phyloP scores from a whole-genome alignment of 176 grass and related monocot genomes.

The Aegilops longissima region DNA sequence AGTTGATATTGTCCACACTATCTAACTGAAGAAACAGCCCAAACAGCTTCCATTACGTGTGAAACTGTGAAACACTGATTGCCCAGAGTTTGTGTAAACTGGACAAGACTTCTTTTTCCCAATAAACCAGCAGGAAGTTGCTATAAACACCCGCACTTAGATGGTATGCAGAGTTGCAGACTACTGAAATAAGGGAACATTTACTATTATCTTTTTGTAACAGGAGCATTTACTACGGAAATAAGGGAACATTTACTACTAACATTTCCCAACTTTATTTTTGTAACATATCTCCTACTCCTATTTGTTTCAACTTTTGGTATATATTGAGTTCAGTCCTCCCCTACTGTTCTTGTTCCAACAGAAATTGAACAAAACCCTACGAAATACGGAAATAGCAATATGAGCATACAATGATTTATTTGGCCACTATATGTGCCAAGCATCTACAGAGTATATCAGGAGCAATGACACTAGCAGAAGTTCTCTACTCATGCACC shows the following conservation, averaged over 20 bases:
- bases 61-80: too few species aligned
- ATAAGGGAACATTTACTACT: not conserved
- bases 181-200: too few species aligned
- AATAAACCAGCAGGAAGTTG: too few species aligned
- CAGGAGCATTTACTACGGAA: too few species aligned
- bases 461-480: not conserved
- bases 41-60: too few species aligned
- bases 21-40: too few species aligned
- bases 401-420: not conserved
- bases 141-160: too few species aligned
- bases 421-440: not conserved
- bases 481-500: not conserved
- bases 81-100: too few species aligned
- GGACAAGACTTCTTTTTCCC: too few species aligned
- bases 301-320: not conserved
- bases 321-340: not conserved
- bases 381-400: not conserved
- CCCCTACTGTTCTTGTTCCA: not conserved
- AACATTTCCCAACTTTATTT: not conserved
- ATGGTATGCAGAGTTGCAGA: too few species aligned
- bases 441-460: not conserved
- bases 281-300: not conserved
- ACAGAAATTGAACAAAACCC: not conserved
- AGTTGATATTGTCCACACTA: too few species aligned
- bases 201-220: too few species aligned